These are phyloP conservation scores for Biscutella auriculata DNA, from an alignment of 441 rosid species.

Conservation along the genomic window DNA sequence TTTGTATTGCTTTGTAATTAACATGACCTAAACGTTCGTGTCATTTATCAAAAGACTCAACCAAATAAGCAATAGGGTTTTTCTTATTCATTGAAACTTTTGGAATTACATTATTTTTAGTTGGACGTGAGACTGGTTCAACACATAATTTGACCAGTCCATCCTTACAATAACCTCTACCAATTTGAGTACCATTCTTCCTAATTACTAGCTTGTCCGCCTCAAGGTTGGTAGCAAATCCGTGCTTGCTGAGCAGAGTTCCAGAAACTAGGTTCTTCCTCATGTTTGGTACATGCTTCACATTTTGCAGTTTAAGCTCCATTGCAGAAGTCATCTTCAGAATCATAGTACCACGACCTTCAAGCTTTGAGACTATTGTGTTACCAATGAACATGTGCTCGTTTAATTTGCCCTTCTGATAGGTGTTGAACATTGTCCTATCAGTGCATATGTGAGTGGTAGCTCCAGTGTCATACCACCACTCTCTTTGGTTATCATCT, in stretches of 20 bases:
- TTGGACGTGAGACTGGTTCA: too few species aligned
- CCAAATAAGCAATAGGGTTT: neutral
- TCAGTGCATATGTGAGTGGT: neutral
- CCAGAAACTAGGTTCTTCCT: neutral
- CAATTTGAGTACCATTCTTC: neutral
- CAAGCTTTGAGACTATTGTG: neutral
- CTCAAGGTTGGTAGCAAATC: neutral
- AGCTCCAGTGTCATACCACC: neutral
- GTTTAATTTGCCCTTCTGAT: neutral
- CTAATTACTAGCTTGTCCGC: neutral
- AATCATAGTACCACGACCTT: neutral
- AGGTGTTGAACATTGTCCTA: neutral
- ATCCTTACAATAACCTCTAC: neutral
- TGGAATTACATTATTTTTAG: neutral
- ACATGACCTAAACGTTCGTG: neutral
- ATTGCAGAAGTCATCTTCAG: neutral
- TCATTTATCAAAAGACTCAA: neutral
- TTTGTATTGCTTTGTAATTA: too few species aligned
- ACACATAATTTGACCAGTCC: neutral
- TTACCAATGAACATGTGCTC: too few species aligned
- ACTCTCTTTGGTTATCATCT: neutral
- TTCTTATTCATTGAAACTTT: neutral
- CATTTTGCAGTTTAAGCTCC: neutral
- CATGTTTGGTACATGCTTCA: neutral
- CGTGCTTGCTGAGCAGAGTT: neutral